Base-by-base conservation (phyloP, 805 yeast species). In the Wickerhamia fluorescens region DNA sequence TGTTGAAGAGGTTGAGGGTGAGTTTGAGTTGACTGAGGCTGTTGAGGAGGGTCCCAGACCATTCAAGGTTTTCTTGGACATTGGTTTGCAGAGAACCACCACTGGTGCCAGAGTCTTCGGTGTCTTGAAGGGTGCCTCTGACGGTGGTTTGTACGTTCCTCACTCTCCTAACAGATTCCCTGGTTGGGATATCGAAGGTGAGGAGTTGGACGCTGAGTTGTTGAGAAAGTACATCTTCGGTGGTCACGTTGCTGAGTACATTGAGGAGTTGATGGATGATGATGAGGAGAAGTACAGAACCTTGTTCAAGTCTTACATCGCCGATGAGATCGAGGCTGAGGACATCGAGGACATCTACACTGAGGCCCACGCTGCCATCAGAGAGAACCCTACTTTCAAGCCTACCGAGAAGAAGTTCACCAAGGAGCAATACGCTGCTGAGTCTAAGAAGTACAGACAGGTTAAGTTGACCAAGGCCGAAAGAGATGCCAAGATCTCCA, bases 111-210 rank as follows among this genome's bases (percentile, higher is more conserved):
- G 95, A 73, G 78, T 92, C 67, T 92, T 92, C 60, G 98, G 97
- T 85, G 96, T 92, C 62, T 75, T 92, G 61, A 92, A 92, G 82
- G 98, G 98, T 83, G 98, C 98, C 61, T 89, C 97, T 45, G 98
- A 92, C 67, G 98, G 98, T 84, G 98, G 98, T 58, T 76, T 92
- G 59, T 86, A 83, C 88, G 75, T 92, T 63, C 98, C 98, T 53
- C 98, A 92, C 88, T 86, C 95, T 55, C 84, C 95, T 63, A 88
- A 88, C 79, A 88, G 98, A 82, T 92, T 88, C 95, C 98, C 98
- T 71, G 98, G 98, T 75, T 92, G 89, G 94, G 98, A 92, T 71
- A 85, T 89, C 58, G 98, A 92, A 77, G 61, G 81, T 56, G 95
- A 92, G 76, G 98, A 92, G 75, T 79, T 92, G 57, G 98, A 92